Evolutionary conservation across 2,329 filamentous ascomycete species (phyloP), one percentile per base, ranked within the genome.

Genomic region (Paracoccidioides lutzii): DNA sequence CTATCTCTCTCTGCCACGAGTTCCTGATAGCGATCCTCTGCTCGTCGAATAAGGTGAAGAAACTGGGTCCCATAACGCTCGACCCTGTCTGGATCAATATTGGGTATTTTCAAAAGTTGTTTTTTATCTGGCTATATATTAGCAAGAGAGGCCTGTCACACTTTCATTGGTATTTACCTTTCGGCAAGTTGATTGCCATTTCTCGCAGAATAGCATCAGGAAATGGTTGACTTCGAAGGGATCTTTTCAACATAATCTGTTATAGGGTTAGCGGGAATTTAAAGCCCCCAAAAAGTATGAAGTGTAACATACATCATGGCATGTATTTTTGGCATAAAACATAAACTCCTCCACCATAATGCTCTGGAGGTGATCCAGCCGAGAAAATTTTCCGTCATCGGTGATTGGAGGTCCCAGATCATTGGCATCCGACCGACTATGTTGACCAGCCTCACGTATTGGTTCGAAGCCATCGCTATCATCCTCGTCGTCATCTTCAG

Each of bases 321-420:
- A 70, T 40, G 71, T 66, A 41, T 68, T 63, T 60, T 75, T 75
- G 3, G 75, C 74, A 53, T 69, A 66, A 15, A 68, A 63, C 52
- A 77, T 66, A 58, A 78, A 78, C 35, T 76, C 73, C 54, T 77
- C 74, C 4, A 75, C 70, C 15, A 78, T 70, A 15, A 69, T 68
- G 59, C 67, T 67, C 59, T 73, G 73, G 44, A 71, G 65, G 50
- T 67, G 61, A 64, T 75, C 71, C 64, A 78, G 64, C 54, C 69
- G 62, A 46, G 68, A 66, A 44, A 76, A 63, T 51, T 68, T 69
- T 50, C 68, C 64, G 58, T 77, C 75, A 40, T 66, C 65, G 6
- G 70, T 75, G 48, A 78, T 78, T 15, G 74, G 74, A 52, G 74
- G 74, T 5, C 75, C 75, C 40, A 75, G 55, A 40, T 64, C 61